phyloP scores from a whole-genome alignment of 2,329 filamentous ascomycete genomes.

The Aspergillus eucalypticola region DNA sequence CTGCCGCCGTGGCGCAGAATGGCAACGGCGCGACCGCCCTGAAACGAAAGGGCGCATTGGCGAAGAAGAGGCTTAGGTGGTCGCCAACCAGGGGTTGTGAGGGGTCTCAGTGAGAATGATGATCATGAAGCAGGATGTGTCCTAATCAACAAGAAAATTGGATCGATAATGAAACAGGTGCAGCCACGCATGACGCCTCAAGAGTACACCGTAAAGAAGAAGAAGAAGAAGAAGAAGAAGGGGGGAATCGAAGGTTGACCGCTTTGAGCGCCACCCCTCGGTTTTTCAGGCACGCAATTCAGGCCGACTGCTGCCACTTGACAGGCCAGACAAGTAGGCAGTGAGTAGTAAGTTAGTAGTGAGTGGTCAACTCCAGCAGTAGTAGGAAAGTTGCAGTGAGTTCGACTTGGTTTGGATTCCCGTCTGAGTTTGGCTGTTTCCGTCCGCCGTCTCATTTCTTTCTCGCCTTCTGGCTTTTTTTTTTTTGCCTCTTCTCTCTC shows the following conservation, averaged over 20 bases:
- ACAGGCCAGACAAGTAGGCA: not conserved
- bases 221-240: too few species aligned
- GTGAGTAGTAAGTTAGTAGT: not conserved
- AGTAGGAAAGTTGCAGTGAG: not conserved
- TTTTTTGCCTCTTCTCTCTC: slow-evolving; percentile 2
- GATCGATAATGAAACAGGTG: too few species aligned
- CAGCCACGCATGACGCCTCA: too few species aligned
- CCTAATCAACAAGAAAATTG: too few species aligned
- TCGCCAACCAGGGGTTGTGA: not conserved
- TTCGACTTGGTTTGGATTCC: not conserved
- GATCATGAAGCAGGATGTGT: too few species aligned
- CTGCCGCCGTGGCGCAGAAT: not conserved
- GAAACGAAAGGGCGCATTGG: too few species aligned
- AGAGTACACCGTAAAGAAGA: too few species aligned
- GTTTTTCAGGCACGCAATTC: slow-evolving; percentile 3
- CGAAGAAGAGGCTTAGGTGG: not conserved
- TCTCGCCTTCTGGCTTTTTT: slow-evolving; percentile 3
- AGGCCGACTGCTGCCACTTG: not conserved
- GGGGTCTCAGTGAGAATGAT: not conserved
- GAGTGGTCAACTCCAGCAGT: too few species aligned
- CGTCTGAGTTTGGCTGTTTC: slow-evolving; percentile 9
- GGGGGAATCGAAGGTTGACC: not conserved
- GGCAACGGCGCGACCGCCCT: not conserved
- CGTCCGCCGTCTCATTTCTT: slow-evolving; percentile 10
- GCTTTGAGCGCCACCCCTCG: not conserved